A percentile compares a stretch with the other conserved stretches of the same genome.
Conservation (phyloP, 164 flowering plant species). For the Amborella trichopoda region DNA sequence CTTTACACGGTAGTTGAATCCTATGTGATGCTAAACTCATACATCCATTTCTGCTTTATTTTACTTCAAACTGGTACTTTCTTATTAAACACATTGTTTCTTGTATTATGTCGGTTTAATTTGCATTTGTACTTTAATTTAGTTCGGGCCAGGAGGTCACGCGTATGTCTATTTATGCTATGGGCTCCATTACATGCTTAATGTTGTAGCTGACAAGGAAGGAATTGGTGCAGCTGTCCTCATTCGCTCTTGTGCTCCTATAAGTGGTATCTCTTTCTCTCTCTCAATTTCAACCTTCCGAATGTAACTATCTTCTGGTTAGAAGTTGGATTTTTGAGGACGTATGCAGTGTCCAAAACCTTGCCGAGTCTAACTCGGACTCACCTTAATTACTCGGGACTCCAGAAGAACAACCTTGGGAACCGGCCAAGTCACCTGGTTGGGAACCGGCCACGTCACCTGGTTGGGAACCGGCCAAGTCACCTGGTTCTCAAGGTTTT, state of each 20-base stretch:
- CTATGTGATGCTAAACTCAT: no score
- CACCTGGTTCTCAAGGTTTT: no score
- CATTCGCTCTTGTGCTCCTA: slow-evolving; percentile 83
- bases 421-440: no score
- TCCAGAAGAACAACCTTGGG: no score
- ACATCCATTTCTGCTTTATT: neutral
- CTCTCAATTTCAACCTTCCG: no score
- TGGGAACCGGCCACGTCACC: no score
- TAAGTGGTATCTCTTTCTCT: slow-evolving; percentile 37
- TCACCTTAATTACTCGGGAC: no score
- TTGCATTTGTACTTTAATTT: slow-evolving; percentile 1
- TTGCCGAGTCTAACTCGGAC: no score
- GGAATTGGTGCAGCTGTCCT: slow-evolving; percentile 94
- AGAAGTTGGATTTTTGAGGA: neutral
- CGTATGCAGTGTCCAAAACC: no score
- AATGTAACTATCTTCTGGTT: neutral
- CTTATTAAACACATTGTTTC: neutral
- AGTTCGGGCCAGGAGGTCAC: slow-evolving; percentile 97
- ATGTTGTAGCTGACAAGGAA: slow-evolving; percentile 90
- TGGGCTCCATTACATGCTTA: slow-evolving; percentile 90
- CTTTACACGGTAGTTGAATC: no score
- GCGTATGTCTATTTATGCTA: slow-evolving; percentile 97
- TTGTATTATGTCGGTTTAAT: neutral
- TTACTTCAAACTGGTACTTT: neutral
- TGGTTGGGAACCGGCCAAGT: no score